A percentile compares a stretch with the other conserved stretches of the same genome.
Evolutionary conservation across 768 basidiomycete genomes (phyloP).

Genomic region (Multifurca ochricompacta): DNA sequence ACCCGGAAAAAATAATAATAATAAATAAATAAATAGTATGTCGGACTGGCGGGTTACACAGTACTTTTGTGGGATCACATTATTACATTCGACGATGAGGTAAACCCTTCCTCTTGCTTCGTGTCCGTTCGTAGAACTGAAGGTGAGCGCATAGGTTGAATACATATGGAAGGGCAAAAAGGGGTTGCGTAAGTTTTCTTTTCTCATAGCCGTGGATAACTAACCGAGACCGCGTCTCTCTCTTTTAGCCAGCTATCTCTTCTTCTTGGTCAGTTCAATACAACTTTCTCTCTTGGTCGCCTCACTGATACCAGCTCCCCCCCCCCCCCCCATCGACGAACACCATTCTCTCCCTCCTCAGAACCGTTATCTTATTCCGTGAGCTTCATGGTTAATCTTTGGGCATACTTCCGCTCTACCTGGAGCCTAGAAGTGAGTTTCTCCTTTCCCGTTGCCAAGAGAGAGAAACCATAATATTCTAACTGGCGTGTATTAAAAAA

Average conservation of each 20-base stretch:
- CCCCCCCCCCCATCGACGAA: background rate
- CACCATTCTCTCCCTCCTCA: slow-evolving; percentile 24
- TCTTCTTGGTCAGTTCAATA: slow-evolving; percentile 29
- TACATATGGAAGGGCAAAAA: slow-evolving; percentile 47
- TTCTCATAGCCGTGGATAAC: background rate
- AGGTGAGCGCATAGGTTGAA: slow-evolving; percentile 32
- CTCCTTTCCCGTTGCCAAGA: background rate
- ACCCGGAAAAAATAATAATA: no score
- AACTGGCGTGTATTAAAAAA: background rate
- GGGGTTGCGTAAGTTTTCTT: slow-evolving; percentile 34
- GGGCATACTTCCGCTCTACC: slow-evolving; percentile 23
- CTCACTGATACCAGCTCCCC: no score
- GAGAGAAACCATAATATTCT: background rate
- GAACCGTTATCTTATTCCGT: slow-evolving; percentile 63
- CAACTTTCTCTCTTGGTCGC: background rate
- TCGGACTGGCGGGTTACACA: slow-evolving; percentile 45
- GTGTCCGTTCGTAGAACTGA: background rate
- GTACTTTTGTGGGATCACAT: slow-evolving; percentile 51
- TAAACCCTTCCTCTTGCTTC: slow-evolving; percentile 15
- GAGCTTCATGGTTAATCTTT: slow-evolving; percentile 51
- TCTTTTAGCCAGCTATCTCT: slow-evolving; percentile 32
- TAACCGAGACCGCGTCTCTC: background rate
- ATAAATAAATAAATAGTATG: no score
- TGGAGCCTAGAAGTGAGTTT: slow-evolving; percentile 20
- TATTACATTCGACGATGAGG: slow-evolving; percentile 43